Evolutionary conservation across 805 yeast genomes (phyloP).

Genomic region (Suhomyces pyralidae): DNA sequence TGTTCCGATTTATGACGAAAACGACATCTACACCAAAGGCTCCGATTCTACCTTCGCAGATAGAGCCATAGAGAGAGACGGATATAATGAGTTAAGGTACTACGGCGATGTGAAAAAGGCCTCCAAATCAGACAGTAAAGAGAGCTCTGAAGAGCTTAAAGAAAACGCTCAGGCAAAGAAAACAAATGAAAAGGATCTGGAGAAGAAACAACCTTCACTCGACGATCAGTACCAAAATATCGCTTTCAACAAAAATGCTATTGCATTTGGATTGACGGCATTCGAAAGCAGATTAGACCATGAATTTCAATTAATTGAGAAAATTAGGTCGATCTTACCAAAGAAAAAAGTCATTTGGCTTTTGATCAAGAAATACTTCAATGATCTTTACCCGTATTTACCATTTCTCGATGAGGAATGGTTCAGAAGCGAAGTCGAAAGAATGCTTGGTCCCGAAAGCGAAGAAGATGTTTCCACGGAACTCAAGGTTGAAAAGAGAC

Average conservation of each 20-base stretch:
- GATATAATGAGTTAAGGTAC: slow-evolving; percentile 21
- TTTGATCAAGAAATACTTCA: slow-evolving; percentile 16
- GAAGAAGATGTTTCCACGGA: slow-evolving; percentile 19
- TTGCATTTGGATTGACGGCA: slow-evolving; percentile 33
- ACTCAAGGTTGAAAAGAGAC: slow-evolving; percentile 27
- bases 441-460: slow-evolving; percentile 19
- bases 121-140: not conserved
- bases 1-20: not conserved
- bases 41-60: slow-evolving; percentile 21
- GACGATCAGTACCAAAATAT: slow-evolving; percentile 4
- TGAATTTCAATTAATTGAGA: slow-evolving; percentile 17
- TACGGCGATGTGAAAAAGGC: slow-evolving; percentile 9
- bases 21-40: not conserved
- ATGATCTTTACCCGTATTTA: slow-evolving; percentile 16
- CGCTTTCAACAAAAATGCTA: slow-evolving; percentile 26
- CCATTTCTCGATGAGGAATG: slow-evolving; percentile 20
- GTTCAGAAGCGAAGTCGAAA: slow-evolving; percentile 13
- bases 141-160: not conserved
- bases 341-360: slow-evolving; percentile 14
- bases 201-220: not conserved
- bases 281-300: slow-evolving; percentile 30
- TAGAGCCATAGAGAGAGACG: slow-evolving; percentile 24
- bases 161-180: not conserved
- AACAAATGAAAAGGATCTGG: not conserved
- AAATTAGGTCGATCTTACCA: slow-evolving; percentile 16